Base-by-base conservation (phyloP, 2,329 filamentous ascomycete species). In the Alternaria angustiovoidea region DNA sequence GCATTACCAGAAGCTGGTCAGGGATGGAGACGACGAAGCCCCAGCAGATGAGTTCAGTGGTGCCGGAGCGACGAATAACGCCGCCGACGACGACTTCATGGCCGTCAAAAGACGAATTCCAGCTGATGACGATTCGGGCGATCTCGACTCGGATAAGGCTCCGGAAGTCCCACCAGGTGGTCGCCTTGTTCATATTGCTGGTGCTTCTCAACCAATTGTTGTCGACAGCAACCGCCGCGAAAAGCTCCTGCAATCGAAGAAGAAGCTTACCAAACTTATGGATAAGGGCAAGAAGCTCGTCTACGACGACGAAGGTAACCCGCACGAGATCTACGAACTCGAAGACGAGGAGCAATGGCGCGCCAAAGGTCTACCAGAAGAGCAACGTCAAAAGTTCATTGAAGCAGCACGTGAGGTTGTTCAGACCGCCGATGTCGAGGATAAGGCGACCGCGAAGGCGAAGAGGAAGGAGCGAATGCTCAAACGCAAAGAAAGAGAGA, bases 201-300 rank as follows among this genome's bases (percentile, higher is more conserved):
- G 89, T 54, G 88, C 86, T 63, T 82, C 84, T 44, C 87, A 91
- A 28, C 87, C 92, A 2, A 84, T 97, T 44, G 82, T 97, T 20
- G 88, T 99, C 63, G 95, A 99, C 81, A 97, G 93, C 12, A 96
- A 98, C 79, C 92, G 95, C 24, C 90, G 93, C 68, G 94, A 97
- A 81, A 98, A 97, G 82, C 86, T 97, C n/a, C 87, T 98, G 66
- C 91, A 91, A 73, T 96, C 92, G 20, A 98, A 97, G 85, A 97
- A 97, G 85, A 91, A 96, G 79, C 87, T 97, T 66, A 86, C 93
- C 74, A 95, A 96, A 76, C 91, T 92, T 83, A 96, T 93, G 83
- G 92, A 93, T 74, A 91, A 90, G 75, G 91, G 92, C 12, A 89
- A 87, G 41, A 96, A 95, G 76, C 82, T 97, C 7, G 85, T 97